Conservation (phyloP, 176 grass and related monocot genomes). For the Rhynchospora pubera region DNA sequence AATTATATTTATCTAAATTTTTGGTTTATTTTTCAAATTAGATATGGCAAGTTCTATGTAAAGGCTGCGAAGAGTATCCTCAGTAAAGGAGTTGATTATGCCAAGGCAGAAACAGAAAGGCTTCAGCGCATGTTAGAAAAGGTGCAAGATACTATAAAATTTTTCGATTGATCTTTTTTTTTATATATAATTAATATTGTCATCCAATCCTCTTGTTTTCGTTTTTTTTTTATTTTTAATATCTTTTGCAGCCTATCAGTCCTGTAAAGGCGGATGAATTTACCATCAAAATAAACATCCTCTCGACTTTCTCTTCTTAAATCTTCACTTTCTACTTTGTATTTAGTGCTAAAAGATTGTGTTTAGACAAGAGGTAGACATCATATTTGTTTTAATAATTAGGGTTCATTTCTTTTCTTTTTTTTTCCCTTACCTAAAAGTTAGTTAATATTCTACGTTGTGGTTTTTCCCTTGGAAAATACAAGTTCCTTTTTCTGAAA, state of each 20-base stretch:
- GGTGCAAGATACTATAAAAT: conserved; percentile 16
- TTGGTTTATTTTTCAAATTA: conserved; percentile 15
- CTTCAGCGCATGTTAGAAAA: conserved; percentile 78
- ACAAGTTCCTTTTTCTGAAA: no score
- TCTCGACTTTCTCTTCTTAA: conserved; percentile 64
- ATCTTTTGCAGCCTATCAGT: conserved; percentile 51
- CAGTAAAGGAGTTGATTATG: conserved; percentile 59
- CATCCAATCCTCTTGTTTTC: not conserved
- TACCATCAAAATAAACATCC: conserved; percentile 85
- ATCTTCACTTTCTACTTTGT: not conserved
- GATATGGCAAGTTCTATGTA: conserved; percentile 77
- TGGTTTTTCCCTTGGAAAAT: no score
- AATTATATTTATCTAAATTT: not conserved
- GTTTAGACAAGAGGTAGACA: not conserved
- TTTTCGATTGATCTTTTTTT: not conserved
- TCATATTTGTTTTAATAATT: not conserved
- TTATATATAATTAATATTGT: not conserved
- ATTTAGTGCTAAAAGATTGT: not conserved
- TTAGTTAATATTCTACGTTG: no score
- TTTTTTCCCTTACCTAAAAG: no score
- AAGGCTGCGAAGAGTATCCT: conserved; percentile 57
- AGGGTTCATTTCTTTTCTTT: no score
- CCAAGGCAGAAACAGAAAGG: conserved; percentile 70
- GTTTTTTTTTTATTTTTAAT: not conserved
- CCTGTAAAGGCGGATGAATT: conserved; percentile 78